phyloP scores from a whole-genome alignment of 192 early-diverging fungal species.

The Rhizophagus clarus region DNA sequence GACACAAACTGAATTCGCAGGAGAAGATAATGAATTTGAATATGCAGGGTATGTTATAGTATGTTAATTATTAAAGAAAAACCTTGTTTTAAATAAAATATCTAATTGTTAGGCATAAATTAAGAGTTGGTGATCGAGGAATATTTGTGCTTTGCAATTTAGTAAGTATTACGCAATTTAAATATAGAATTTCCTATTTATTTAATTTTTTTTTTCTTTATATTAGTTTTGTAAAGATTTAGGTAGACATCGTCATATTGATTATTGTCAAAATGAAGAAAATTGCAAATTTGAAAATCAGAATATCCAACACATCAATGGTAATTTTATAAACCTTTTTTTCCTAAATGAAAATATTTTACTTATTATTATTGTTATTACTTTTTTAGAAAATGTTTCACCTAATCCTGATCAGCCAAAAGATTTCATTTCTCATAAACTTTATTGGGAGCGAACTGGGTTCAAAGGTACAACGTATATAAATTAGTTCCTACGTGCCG shows the following conservation, averaged over 20 bases:
- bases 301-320: slow-evolving; percentile 7
- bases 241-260: slow-evolving; percentile 33
- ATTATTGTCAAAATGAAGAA: slow-evolving; percentile 26
- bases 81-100: neutral
- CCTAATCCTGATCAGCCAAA: slow-evolving; percentile 15
- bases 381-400: neutral
- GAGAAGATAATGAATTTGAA: slow-evolving; percentile 27
- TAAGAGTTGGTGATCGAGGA: slow-evolving; percentile 14
- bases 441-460: slow-evolving; percentile 27
- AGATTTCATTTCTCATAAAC: slow-evolving; percentile 30
- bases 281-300: slow-evolving; percentile 9
- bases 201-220: neutral
- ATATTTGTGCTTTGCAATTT: slow-evolving; percentile 24
- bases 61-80: neutral
- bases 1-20: neutral
- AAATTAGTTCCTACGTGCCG: neutral
- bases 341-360: too few relatives aligned
- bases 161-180: neutral
- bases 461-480: slow-evolving; percentile 17
- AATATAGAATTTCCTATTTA: neutral
- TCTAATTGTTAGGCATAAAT: neutral
- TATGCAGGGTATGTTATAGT: slow-evolving; percentile 8
- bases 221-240: slow-evolving; percentile 13
- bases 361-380: neutral
- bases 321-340: neutral